Evolutionary conservation across 108 stramenopile genomes (phyloP), one percentile per base, ranked within the genome.

Genomic region (Fistulifera pelliculosa): DNA sequence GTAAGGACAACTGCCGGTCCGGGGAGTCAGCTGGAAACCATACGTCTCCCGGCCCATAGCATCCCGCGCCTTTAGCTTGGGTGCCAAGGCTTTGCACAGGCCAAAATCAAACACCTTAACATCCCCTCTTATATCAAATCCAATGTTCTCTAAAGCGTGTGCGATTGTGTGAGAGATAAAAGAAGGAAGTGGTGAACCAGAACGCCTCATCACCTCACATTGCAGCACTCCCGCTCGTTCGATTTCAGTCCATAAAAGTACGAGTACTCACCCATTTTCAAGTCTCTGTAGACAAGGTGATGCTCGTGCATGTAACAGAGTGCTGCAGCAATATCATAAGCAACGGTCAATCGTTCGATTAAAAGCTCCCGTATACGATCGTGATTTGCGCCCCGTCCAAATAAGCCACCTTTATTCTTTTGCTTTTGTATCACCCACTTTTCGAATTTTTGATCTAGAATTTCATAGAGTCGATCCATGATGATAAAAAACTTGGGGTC

Each of bases 101-200:
- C 80, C 80, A 66, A 82, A 82, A 66, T 82, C 80, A 65, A 82
- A 82, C 0, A 82, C 50, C 42, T 82, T 82, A 19, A 78, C 63
- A 64, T 82, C 74, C 13, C 70, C 65, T 14, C 47, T 35, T 35
- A 35, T 35, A 35, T 35, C 31, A 8, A 35, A 35, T 3, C 31
- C 31, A 35, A 35, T 3, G 8, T 35, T 35, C 8, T 35, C 31
- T 8, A 6, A 6, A 6, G 3, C 3, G 25, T 56, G 24, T 7
- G 59, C 44, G 31, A 6, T 35, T 35, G 6, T 8, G 31, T 8
- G 31, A 26, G 24, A 25, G 4, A 51, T 4, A 19, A 24, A 22
- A 8, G 26, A 51, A 38, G 31, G 24, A 51, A 51, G 11, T 21
- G 19, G 21, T 45, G 14, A 14, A 14, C 14, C 14, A 14, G 14